These are phyloP conservation scores for Dichotomopilus funicola DNA, from an alignment of 2,329 filamentous ascomycete genomes.

Conservation along the genomic window DNA sequence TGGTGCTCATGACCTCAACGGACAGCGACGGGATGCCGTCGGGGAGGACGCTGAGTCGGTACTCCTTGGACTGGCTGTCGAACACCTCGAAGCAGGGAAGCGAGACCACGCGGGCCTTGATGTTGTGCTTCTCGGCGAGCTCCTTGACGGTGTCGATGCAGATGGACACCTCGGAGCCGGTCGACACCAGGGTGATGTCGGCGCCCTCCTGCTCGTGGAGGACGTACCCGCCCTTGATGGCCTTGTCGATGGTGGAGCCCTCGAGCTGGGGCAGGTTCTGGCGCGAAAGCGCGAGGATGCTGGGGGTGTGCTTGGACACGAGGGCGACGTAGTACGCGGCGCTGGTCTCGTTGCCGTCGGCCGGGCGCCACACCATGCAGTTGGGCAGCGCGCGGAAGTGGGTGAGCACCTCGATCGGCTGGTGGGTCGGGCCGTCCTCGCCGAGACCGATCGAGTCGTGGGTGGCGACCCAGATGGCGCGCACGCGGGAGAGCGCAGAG, in stretches of 20 bases:
- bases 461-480: slow-evolving; percentile 90
- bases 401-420: slow-evolving; percentile 95
- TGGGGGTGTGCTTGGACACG: slow-evolving; percentile 82
- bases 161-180: slow-evolving; percentile 92
- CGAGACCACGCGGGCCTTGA: slow-evolving; percentile 88
- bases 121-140: slow-evolving; percentile 78
- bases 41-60: slow-evolving; percentile 85
- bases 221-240: slow-evolving; percentile 92
- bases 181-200: slow-evolving; percentile 82
- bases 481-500: slow-evolving; percentile 83
- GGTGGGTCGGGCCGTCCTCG: slow-evolving; percentile 97
- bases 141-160: slow-evolving; percentile 88
- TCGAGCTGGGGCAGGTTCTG: slow-evolving; percentile 98
- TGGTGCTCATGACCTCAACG: slow-evolving; percentile 93
- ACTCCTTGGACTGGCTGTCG: slow-evolving; percentile 88
- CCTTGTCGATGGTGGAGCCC: slow-evolving; percentile 82
- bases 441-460: slow-evolving; percentile 99
- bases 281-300: slow-evolving; percentile 88
- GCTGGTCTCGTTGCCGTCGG: slow-evolving; percentile 96
- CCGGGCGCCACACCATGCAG: slow-evolving; percentile 98
- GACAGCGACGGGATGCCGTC: slow-evolving; percentile 90
- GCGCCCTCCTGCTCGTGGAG: slow-evolving; percentile 78
- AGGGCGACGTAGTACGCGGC: slow-evolving; percentile 95
- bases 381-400: slow-evolving; percentile 99
- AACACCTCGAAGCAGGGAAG: slow-evolving; percentile 97